These are phyloP conservation scores for Leonotis leonurus DNA, from an alignment of 257 asterid genomes.

Conservation along the genomic window DNA sequence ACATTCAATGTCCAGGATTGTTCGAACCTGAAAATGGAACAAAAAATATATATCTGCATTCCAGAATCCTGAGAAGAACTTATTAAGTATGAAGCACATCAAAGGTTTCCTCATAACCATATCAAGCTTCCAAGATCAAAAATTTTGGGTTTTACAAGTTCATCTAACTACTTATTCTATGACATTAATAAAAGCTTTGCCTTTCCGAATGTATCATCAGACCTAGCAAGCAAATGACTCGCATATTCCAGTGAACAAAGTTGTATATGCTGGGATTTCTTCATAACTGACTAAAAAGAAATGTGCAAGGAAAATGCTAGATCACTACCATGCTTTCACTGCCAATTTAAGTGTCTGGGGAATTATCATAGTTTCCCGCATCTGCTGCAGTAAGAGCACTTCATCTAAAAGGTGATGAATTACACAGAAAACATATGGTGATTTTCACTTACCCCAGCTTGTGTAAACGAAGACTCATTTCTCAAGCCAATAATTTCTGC, in stretches of 20 bases:
- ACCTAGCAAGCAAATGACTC: not conserved
- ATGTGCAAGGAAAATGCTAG: no score
- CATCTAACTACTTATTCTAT: no score
- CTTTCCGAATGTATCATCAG: not conserved
- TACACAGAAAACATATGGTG: not conserved
- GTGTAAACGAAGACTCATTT: conserved; percentile 72
- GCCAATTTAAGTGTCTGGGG: no score
- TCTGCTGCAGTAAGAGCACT: no score
- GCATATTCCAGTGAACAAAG: not conserved
- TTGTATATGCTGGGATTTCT: not conserved
- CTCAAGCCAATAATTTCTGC: conserved; percentile 94
- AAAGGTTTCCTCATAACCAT: conserved; percentile 1
- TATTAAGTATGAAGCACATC: not conserved
- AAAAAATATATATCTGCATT: not conserved
- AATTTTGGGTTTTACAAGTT: no score
- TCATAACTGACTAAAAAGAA: not conserved
- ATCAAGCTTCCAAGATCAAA: not conserved
- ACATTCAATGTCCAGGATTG: conserved; percentile 87
- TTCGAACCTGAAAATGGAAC: conserved; percentile 61
- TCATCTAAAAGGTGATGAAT: no score
- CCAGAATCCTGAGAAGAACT: not conserved
- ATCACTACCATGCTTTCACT: no score
- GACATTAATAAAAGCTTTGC: no score
- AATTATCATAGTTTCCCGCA: no score
- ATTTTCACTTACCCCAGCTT: conserved; percentile 80